Percentiles rank a stretch among this genome's conserved stretches.
Evolutionary conservation across 2,329 filamentous ascomycete species (phyloP).

Genomic region (Fusarium sp.): DNA sequence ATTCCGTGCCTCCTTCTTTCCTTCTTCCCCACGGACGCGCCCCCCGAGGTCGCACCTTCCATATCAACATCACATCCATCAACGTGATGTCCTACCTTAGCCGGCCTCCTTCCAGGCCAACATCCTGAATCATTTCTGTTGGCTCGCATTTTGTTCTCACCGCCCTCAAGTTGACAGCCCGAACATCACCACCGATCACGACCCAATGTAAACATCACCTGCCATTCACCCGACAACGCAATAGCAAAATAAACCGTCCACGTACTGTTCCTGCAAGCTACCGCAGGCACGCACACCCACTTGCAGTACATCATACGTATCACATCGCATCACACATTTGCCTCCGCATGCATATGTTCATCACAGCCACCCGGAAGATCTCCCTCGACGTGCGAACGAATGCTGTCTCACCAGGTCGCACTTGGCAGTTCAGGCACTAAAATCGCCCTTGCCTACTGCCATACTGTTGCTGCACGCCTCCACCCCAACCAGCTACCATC

Average conservation of each 20-base stretch:
- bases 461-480: slow-evolving; percentile 32
- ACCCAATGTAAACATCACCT: slow-evolving; percentile 19
- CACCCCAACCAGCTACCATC: neutral
- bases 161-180: slow-evolving; percentile 7
- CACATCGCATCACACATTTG: slow-evolving; percentile 36
- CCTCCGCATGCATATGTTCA: slow-evolving; percentile 39
- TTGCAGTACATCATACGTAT: slow-evolving; percentile 34
- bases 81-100: slow-evolving; percentile 10
- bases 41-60: neutral
- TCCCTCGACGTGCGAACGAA: slow-evolving; percentile 27
- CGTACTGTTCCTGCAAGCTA: slow-evolving; percentile 25
- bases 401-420: slow-evolving; percentile 8
- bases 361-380: slow-evolving; percentile 41
- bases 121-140: slow-evolving; percentile 11
- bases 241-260: slow-evolving; percentile 16
- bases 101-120: slow-evolving; percentile 24
- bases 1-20: neutral
- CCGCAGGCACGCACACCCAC: slow-evolving; percentile 33
- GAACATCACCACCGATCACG: slow-evolving; percentile 2
- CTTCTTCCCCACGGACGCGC: neutral
- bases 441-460: slow-evolving; percentile 38
- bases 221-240: slow-evolving; percentile 33
- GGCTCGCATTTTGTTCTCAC: slow-evolving; percentile 20
- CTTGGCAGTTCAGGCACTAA: slow-evolving; percentile 8
- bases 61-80: neutral